These are phyloP conservation scores for Myochromella boudieri DNA, from an alignment of 768 basidiomycete genomes.

Conservation along the genomic window DNA sequence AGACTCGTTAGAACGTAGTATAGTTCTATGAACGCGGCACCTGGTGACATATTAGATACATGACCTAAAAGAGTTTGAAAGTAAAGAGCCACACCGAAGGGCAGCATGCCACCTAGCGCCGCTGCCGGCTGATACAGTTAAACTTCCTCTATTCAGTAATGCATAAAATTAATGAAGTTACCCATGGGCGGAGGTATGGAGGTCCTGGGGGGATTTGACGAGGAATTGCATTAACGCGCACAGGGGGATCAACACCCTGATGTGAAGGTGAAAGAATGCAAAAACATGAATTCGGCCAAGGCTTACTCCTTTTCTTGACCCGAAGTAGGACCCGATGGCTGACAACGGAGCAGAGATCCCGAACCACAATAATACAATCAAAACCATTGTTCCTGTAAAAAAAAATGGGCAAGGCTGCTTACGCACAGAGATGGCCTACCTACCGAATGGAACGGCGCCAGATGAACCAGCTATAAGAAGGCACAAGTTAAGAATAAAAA, in stretches of 20 bases:
- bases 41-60: too few species aligned
- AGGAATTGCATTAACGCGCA: constrained; percentile 89
- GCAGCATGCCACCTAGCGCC: constrained; percentile 86
- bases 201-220: constrained; percentile 92
- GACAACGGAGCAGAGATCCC: constrained; percentile 92
- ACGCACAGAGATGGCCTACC: constrained; percentile 9
- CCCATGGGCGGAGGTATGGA: constrained; percentile 83
- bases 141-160: constrained; percentile 4
- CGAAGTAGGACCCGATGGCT: constrained; percentile 82
- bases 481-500: constrained; percentile 92
- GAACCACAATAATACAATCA: constrained; percentile 88
- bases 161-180: constrained; percentile 30
- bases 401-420: not conserved
- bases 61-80: too few species aligned
- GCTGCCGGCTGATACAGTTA: constrained; percentile 52
- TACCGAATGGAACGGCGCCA: constrained; percentile 94
- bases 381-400: constrained; percentile 72
- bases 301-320: constrained; percentile 82
- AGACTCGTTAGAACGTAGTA: constrained; percentile 91
- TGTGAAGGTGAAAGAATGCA: not conserved
- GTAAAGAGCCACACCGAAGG: constrained; percentile 65
- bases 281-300: not conserved
- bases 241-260: constrained; percentile 77
- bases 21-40: constrained; percentile 93
- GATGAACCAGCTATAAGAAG: constrained; percentile 83